phyloP scores from a whole-genome alignment of 73 alveolate species.

The Effrenium voratum region DNA sequence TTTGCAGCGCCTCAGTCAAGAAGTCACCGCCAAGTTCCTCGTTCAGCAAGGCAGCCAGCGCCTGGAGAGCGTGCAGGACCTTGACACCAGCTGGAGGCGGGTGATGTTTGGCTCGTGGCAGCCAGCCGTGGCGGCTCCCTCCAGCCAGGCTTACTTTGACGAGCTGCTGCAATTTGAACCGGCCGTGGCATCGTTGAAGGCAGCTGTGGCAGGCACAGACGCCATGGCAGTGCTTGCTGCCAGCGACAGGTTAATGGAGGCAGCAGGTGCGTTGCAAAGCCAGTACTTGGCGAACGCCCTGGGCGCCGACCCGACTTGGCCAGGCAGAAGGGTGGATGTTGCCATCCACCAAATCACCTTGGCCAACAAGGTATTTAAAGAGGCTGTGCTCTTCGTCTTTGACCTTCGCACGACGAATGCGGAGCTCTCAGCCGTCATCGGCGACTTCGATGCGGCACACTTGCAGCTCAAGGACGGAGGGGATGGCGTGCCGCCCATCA shows the following conservation, averaged over 20 bases:
- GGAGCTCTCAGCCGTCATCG: background rate
- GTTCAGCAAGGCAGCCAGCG: background rate
- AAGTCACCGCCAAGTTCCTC: background rate
- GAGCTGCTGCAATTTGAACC: background rate
- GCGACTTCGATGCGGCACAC: background rate
- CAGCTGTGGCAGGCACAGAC: background rate
- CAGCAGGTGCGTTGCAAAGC: background rate
- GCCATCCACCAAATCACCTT: background rate
- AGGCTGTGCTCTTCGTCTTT: background rate
- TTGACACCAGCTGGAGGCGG: background rate
- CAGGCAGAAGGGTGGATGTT: background rate
- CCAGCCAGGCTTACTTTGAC: slow-evolving; percentile 1
- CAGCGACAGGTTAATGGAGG: background rate
- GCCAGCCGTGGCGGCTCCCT: slow-evolving; percentile 23
- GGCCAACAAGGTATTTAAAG: background rate
- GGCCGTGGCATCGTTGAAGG: background rate
- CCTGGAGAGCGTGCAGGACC: background rate
- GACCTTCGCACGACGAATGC: background rate
- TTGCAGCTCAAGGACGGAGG: slow-evolving; percentile 6
- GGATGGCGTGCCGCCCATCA: background rate
- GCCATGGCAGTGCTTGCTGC: background rate
- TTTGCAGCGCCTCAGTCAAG: background rate
- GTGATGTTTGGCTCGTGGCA: slow-evolving; percentile 43
- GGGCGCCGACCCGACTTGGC: no score
- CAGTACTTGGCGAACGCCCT: background rate